Conservation (phyloP, 306 rosid species). For the Prunus davidiana region DNA sequence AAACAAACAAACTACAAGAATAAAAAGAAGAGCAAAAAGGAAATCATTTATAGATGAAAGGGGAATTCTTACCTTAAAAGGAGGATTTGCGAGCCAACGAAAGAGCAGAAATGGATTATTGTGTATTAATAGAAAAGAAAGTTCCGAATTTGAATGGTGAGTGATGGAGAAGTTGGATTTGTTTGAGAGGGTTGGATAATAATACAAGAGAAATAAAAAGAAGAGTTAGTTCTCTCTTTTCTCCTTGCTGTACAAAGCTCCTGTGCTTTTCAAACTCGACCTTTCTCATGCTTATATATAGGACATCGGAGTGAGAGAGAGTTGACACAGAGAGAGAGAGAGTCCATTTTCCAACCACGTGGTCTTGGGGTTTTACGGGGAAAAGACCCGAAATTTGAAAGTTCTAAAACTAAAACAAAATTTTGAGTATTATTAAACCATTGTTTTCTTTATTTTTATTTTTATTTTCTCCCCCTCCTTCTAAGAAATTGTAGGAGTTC, state of each 20-base stretch:
- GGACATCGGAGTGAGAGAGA: not conserved
- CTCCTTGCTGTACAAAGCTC: constrained; percentile 13
- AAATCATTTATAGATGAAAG: not conserved
- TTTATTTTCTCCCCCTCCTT: not conserved
- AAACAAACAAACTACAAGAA: not conserved
- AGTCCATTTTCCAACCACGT: constrained; percentile 16
- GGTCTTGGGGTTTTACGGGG: constrained; percentile 7
- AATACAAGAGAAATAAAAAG: not conserved
- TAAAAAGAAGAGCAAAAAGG: not conserved
- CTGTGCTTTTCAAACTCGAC: not conserved
- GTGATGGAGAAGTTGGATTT: not conserved
- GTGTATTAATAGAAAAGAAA: not conserved
- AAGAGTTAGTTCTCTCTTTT: not conserved
- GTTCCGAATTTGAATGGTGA: constrained; percentile 11
- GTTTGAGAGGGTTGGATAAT: constrained; percentile 2
- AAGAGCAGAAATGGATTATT: constrained; percentile 15
- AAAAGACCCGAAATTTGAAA: not conserved
- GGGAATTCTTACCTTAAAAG: constrained; percentile 36
- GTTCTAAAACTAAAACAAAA: no score
- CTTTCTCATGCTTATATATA: constrained; percentile 1
- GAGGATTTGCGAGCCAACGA: constrained; percentile 32
- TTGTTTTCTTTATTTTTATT: not conserved
- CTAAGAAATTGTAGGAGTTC: not conserved
- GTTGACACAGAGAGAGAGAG: constrained; percentile 2
- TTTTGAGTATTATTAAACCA: no score